Evolutionary conservation across 805 yeast species (phyloP).

Genomic region (Myxozyma geophila): DNA sequence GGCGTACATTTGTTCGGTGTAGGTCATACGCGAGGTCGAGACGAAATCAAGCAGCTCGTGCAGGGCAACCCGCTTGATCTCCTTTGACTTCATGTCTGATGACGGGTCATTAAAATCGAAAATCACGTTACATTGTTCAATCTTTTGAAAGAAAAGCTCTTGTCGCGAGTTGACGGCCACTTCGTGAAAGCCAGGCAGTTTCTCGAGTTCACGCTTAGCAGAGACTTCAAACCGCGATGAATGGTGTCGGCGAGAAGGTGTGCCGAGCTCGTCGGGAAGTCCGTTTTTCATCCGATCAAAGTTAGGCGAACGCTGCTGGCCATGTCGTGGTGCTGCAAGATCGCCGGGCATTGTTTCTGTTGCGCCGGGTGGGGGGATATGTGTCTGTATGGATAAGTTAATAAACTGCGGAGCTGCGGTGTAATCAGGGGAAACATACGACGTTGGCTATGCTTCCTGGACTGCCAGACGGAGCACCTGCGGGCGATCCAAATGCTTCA

Average conservation of each 20-base stretch:
- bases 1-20: conserved; percentile 87
- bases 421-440: not conserved
- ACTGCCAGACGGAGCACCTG: conserved; percentile 2
- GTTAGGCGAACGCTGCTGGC: conserved; percentile 47
- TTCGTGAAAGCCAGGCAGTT: conserved; percentile 85
- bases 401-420: not conserved
- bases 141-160: conserved; percentile 79
- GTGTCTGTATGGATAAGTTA: conserved; percentile 11
- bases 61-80: conserved; percentile 81
- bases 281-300: conserved; percentile 61
- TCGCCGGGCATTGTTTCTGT: conserved; percentile 47
- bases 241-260: conserved; percentile 87
- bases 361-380: conserved; percentile 44
- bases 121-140: conserved; percentile 92
- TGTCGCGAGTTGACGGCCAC: conserved; percentile 81
- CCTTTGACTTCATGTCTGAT: conserved; percentile 89
- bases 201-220: conserved; percentile 64
- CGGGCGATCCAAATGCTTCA: conserved; percentile 21
- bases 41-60: conserved; percentile 90
- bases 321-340: conserved; percentile 38
- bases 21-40: conserved; percentile 77
- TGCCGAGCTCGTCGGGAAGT: conserved; percentile 71
- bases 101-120: conserved; percentile 95
- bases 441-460: conserved; percentile 1
- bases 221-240: conserved; percentile 89